Conservation (phyloP, 345 rosid species). For the Hypericum androsaemum region DNA sequence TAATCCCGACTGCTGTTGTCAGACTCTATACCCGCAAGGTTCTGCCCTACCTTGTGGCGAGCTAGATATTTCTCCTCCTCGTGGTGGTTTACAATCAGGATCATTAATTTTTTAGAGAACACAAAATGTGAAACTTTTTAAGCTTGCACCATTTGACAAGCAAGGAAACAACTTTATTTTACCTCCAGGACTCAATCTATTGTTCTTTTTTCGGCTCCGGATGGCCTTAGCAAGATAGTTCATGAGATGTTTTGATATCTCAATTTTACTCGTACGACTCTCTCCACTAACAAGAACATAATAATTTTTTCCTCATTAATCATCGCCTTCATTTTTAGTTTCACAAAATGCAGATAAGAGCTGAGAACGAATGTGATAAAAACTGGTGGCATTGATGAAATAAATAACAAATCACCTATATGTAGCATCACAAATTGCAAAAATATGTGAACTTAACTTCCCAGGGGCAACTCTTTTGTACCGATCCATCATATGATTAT, state of each 20-base stretch:
- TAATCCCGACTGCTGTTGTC: no score
- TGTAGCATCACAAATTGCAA: constrained; percentile 1
- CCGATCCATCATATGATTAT: constrained; percentile 4
- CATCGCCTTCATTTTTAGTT: constrained; percentile 7
- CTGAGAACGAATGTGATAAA: neutral
- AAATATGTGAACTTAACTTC: neutral
- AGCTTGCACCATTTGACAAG: neutral
- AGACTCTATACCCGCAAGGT: no score
- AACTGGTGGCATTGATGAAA: neutral
- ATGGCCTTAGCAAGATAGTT: constrained; percentile 7
- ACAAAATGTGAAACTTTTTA: no score
- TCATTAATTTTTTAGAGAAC: no score
- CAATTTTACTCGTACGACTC: constrained; percentile 5
- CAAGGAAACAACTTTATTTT: neutral
- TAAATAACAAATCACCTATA: neutral
- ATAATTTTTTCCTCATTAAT: constrained; percentile 7
- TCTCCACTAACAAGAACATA: constrained; percentile 1
- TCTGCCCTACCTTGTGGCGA: no score
- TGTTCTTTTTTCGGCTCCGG: constrained; percentile 8
- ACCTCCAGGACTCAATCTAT: constrained; percentile 8
- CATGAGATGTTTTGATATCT: constrained; percentile 7
- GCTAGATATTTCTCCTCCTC: no score
- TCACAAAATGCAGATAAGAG: constrained; percentile 22
- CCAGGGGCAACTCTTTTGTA: constrained; percentile 6
- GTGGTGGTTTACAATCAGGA: no score